These are phyloP conservation scores for Vaccinium macrocarpon DNA, from an alignment of 148 eudicot genomes.

Conservation along the genomic window DNA sequence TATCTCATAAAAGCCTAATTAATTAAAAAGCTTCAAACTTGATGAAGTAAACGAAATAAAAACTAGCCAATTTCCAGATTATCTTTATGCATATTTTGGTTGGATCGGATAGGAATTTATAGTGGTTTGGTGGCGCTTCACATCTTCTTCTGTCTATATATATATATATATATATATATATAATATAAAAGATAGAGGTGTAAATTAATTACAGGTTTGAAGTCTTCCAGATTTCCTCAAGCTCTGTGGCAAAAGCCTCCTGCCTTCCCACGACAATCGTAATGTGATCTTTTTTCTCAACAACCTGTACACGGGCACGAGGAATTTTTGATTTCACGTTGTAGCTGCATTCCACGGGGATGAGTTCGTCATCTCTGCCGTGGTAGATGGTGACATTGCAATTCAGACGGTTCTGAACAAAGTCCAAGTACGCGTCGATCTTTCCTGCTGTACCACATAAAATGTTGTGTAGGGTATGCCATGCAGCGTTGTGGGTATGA, in stretches of 20 bases:
- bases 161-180: not conserved
- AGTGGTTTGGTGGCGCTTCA: not conserved
- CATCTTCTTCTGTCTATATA: not conserved
- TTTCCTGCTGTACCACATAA: not conserved
- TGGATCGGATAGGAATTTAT: not conserved
- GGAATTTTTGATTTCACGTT: not conserved
- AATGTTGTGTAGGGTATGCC: slow-evolving; percentile 7
- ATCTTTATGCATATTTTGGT: not conserved
- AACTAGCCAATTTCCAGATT: not conserved
- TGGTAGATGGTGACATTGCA: not conserved
- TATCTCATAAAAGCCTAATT: not conserved
- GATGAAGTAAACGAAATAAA: not conserved
- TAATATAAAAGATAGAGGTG: not conserved
- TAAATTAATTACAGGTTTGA: not conserved
- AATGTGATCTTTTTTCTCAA: not conserved
- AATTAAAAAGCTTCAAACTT: slow-evolving; percentile 3
- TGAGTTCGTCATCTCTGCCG: not conserved
- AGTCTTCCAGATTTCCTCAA: slow-evolving; percentile 10
- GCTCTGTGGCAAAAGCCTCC: not conserved
- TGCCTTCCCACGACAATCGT: slow-evolving; percentile 5
- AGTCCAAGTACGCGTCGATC: not conserved
- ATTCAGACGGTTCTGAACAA: not conserved
- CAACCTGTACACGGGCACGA: not conserved
- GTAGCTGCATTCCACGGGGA: slow-evolving; percentile 4
- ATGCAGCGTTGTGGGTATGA: not conserved